These are phyloP conservation scores for Actinomortierella ambigua DNA, from an alignment of 371 early-diverging fungal species.

Conservation along the genomic window DNA sequence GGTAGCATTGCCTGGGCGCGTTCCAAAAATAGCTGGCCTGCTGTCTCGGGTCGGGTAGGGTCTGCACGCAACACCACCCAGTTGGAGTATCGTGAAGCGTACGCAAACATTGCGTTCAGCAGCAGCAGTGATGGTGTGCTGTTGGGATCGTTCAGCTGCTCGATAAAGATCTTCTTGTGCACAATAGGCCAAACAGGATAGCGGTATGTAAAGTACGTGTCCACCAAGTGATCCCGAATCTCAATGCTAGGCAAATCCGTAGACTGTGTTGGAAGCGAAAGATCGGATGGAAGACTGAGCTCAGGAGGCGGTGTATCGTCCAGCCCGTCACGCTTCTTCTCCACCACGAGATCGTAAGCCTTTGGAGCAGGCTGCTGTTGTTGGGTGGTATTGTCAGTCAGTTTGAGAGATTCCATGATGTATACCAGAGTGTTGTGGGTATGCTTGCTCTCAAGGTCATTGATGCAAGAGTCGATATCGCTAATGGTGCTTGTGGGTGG, in stretches of 20 bases:
- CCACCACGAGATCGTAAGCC: slow-evolving; percentile 41
- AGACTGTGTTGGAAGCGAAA: slow-evolving; percentile 32
- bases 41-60: slow-evolving; percentile 42
- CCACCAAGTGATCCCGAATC: slow-evolving; percentile 43
- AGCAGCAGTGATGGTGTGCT: slow-evolving; percentile 47
- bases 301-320: slow-evolving; percentile 28
- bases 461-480: slow-evolving; percentile 43
- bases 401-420: slow-evolving; percentile 45
- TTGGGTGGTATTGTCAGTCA: slow-evolving; percentile 28
- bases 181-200: slow-evolving; percentile 47
- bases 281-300: slow-evolving; percentile 38
- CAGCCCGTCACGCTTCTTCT: slow-evolving; percentile 30
- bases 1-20: slow-evolving; percentile 47
- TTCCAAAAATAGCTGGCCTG: slow-evolving; percentile 45
- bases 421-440: slow-evolving; percentile 48
- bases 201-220: slow-evolving; percentile 43
- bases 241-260: slow-evolving; percentile 42
- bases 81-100: slow-evolving; percentile 38
- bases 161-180: slow-evolving; percentile 45
- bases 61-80: slow-evolving; percentile 45
- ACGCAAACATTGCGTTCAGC: slow-evolving; percentile 45
- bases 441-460: slow-evolving; percentile 47
- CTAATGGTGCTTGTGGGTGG: slow-evolving; percentile 37
- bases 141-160: slow-evolving; percentile 45
- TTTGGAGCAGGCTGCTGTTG: slow-evolving; percentile 24